These are phyloP conservation scores for Cucurbita argyrosperma DNA, from an alignment of 306 rosid genomes.

Conservation along the genomic window DNA sequence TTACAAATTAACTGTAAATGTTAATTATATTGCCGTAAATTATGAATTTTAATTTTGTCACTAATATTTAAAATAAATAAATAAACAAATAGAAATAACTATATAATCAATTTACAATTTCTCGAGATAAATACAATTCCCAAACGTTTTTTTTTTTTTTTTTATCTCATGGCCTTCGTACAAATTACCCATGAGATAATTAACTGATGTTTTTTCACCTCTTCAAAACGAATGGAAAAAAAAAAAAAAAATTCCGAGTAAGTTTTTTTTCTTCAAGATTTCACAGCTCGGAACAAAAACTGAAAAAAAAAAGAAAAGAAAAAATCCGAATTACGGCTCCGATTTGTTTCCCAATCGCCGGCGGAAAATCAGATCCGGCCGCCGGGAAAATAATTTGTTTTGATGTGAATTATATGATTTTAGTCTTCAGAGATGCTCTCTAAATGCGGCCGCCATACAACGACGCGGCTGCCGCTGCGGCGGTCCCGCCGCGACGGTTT, in stretches of 20 bases:
- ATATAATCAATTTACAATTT: background rate
- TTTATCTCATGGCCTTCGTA: background rate
- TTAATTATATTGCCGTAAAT: background rate
- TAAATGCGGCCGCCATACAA: constrained; percentile 62
- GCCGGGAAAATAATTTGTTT: background rate
- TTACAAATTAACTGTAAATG: background rate
- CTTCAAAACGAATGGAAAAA: background rate
- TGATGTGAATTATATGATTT: background rate
- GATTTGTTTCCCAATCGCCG: background rate
- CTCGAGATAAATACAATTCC: background rate
- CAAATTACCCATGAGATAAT: background rate
- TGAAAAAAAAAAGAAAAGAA: background rate
- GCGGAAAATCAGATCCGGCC: background rate
- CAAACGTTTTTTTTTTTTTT: background rate
- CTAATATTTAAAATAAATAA: too few species aligned
- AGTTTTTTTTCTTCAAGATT: background rate
- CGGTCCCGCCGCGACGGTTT: constrained; percentile 46
- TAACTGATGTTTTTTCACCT: background rate
- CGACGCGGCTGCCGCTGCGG: constrained; percentile 34
- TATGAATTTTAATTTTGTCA: background rate
- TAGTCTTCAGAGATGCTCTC: constrained; percentile 67
- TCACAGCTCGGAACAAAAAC: constrained; percentile 1
- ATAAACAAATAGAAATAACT: background rate
- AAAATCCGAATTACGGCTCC: background rate
- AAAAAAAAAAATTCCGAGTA: background rate